phyloP scores from a whole-genome alignment of 495 filamentous ascomycete genomes.

The Neurospora sp. region DNA sequence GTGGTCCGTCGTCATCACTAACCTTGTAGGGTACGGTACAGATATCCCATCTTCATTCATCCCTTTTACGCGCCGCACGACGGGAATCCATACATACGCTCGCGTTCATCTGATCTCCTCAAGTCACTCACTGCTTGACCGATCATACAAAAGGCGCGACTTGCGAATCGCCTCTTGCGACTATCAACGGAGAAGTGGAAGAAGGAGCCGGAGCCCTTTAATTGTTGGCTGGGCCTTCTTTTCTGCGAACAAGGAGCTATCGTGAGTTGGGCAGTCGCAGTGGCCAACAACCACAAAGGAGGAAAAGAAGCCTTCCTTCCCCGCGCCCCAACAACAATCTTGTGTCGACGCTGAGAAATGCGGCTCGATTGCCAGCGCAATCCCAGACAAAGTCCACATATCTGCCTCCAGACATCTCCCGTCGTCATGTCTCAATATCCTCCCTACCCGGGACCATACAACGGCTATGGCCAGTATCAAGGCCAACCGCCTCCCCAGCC shows the following conservation, averaged over 20 bases:
- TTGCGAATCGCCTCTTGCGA: not conserved
- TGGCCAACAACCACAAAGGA: not conserved
- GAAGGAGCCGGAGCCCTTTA: not conserved
- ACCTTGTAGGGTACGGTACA: not conserved
- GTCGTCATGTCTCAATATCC: constrained; percentile 27
- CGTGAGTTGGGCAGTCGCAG: not conserved
- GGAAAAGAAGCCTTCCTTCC: not conserved
- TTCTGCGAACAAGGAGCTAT: not conserved
- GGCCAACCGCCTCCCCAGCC: constrained; percentile 16
- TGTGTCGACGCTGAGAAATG: not conserved
- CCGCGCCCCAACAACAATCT: not conserved
- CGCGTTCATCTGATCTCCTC: not conserved
- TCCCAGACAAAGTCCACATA: constrained; percentile 9
- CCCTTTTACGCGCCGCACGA: not conserved
- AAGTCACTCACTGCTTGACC: not conserved
- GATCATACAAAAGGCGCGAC: not conserved
- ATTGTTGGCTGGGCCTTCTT: not conserved
- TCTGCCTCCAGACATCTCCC: not conserved
- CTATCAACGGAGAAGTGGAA: not conserved
- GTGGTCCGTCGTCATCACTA: not conserved
- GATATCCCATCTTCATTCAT: not conserved
- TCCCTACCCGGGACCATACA: constrained; percentile 13
- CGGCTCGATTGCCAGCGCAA: not conserved
- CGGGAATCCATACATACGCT: not conserved
- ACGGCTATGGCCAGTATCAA: constrained; percentile 24